A percentile compares a stretch with the other conserved stretches of the same genome.
Evolutionary conservation across 2,329 filamentous ascomycete genomes (phyloP).

Genomic region (Calonectria honghensis): DNA sequence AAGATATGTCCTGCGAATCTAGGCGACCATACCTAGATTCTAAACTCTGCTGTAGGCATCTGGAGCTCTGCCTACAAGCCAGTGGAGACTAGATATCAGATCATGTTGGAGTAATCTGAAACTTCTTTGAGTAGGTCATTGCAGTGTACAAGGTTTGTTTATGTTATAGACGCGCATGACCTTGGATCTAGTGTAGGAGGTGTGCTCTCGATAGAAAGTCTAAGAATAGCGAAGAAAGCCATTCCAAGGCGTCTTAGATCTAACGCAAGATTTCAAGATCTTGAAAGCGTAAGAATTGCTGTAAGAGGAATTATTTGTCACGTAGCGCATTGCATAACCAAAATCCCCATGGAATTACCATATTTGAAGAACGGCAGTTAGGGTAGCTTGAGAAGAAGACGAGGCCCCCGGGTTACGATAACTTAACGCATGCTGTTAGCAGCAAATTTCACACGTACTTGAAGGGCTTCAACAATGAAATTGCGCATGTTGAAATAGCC

Average conservation of each 20-base stretch:
- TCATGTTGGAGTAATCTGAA: neutral
- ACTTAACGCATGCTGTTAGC: conserved; percentile 33
- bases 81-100: conserved; percentile 26
- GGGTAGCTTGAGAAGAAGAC: conserved; percentile 2
- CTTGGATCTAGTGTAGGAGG: conserved; percentile 38
- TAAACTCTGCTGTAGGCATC: conserved; percentile 21
- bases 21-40: neutral
- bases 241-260: conserved; percentile 19
- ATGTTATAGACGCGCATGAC: conserved; percentile 37
- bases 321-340: neutral
- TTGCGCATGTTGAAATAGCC: no score
- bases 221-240: conserved; percentile 22
- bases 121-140: conserved; percentile 30
- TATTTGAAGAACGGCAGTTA: conserved; percentile 59
- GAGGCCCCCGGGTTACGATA: conserved; percentile 4
- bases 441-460: conserved; percentile 31
- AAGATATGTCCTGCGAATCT: neutral
- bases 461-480: no score
- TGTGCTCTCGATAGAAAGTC: conserved; percentile 37
- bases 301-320: no score
- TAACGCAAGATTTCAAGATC: neutral
- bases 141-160: conserved; percentile 26
- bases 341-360: conserved; percentile 54
- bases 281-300: no score
- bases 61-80: conserved; percentile 15